Base-by-base conservation (phyloP, 306 rosid genomes). In the Corylus heterophylla region DNA sequence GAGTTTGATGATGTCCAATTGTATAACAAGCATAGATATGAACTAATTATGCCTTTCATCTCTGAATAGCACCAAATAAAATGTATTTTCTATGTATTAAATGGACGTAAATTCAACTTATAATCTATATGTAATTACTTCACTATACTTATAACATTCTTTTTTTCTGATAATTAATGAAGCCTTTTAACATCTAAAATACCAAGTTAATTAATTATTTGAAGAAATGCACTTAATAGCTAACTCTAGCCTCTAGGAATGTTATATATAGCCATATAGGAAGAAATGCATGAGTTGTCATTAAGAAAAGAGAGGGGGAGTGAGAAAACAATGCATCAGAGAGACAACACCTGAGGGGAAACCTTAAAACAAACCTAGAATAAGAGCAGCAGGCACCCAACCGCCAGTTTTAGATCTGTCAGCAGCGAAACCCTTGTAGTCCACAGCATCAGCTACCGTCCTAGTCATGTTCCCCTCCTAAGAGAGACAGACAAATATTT, bases 401-500 rank as follows among this genome's bases (percentile, higher is more conserved):
- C 98, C 95, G 1, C 98, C 97, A 6, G 98, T 94, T 91, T 85
- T 88, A 69, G 89, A 86, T 78, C 85, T 88, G 52, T 92, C 92
- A 76, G 95, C 97, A 27, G 97, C 93, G 71, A 82, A 77, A 45
- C 97, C 97, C 81, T 85, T 85, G 83, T 88, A 92, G 85, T 94
- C 90, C 79, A 91, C 89, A 70, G 97, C 94, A 82, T 88, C 97
- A 72, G 92, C 78, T 64, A 79, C 88, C 8, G 88, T 84, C 90
- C 89, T 86, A 83, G 88, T 84, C 90, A 87, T 86, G 80, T 92
- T 94, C 66, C 78, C 86, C 71, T 88, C 97, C 97, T 94, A 87
- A 61, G 82, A 85, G 2, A 4, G 14, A 16, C 39, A 71, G 58
- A 54, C 14, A 72, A 77, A 72, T 27, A 11, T 63, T 67, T 64